These are phyloP conservation scores for Plasmodium vivax DNA, from an alignment of 169 alveolate species.

Conservation along the genomic window DNA sequence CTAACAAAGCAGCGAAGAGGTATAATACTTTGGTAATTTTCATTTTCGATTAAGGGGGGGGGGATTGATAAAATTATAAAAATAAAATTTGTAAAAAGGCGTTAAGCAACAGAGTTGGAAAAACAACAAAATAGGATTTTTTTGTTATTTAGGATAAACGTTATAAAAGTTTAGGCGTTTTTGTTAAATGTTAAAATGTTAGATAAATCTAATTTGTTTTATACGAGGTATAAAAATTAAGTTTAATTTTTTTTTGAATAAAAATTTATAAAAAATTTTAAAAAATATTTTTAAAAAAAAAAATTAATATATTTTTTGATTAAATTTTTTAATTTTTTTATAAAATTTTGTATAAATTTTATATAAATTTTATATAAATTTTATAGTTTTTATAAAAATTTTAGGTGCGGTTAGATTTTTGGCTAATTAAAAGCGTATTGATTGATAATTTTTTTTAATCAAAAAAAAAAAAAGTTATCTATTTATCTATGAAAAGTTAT, in stretches of 20 bases:
- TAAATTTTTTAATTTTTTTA: background rate
- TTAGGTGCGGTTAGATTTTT: background rate
- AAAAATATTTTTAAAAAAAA: background rate
- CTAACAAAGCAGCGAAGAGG: constrained; percentile 27
- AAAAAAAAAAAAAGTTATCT: background rate
- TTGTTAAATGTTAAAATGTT: background rate
- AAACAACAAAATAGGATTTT: background rate
- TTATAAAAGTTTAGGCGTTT: background rate
- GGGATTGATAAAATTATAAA: background rate
- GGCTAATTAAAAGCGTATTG: background rate
- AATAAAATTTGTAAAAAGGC: background rate
- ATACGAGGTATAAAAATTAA: background rate
- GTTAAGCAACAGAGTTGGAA: background rate
- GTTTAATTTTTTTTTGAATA: background rate
- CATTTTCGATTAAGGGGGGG: constrained; percentile 21
- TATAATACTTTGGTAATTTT: constrained; percentile 30
- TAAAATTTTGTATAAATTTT: no score
- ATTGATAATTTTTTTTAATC: background rate
- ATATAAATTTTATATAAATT: background rate
- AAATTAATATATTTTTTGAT: background rate
- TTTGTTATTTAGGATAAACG: background rate
- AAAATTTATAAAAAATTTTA: constrained; percentile 1
- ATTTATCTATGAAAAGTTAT: background rate
- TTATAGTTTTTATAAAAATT: background rate
- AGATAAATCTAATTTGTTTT: background rate